phyloP scores from a whole-genome alignment of 805 yeast genomes.

The Sporopachydermia lactativora region DNA sequence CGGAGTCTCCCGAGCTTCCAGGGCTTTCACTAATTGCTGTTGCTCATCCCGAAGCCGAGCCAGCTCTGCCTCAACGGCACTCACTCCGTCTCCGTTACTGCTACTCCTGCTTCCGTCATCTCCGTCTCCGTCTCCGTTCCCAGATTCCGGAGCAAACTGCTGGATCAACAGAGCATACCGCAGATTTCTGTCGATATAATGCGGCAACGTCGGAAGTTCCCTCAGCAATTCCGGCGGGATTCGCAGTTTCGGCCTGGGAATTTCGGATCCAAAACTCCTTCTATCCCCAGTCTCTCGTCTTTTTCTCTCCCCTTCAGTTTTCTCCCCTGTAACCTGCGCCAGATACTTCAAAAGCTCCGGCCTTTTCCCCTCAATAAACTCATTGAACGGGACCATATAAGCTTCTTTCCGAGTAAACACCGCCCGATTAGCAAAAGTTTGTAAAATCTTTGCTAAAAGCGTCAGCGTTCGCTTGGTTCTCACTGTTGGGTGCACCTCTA shows the following conservation, averaged over 20 bases:
- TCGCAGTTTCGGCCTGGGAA: neutral
- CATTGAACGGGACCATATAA: conserved; percentile 56
- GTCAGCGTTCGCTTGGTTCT: conserved; percentile 66
- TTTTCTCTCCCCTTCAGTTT: neutral
- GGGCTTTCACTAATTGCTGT: neutral
- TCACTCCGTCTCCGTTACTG: neutral
- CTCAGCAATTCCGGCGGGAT: neutral
- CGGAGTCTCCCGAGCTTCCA: neutral
- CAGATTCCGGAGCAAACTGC: neutral
- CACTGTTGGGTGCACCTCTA: conserved; percentile 58
- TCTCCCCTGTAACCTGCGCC: conserved; percentile 43
- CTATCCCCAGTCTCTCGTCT: neutral
- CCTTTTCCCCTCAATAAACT: conserved; percentile 44
- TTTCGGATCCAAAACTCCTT: neutral
- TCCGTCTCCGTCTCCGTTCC: neutral
- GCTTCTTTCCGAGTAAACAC: conserved; percentile 76
- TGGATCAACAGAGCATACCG: neutral
- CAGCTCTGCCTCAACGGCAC: neutral
- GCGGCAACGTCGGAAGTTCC: neutral
- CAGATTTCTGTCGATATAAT: neutral
- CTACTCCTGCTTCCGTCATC: neutral
- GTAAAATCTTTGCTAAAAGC: conserved; percentile 61
- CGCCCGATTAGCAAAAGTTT: conserved; percentile 68
- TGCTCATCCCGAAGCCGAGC: neutral
- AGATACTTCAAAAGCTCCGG: conserved; percentile 53